These are phyloP conservation scores for Pseudovirgaria hyperparasitica DNA, from an alignment of 2,329 filamentous ascomycete genomes.

Conservation along the genomic window DNA sequence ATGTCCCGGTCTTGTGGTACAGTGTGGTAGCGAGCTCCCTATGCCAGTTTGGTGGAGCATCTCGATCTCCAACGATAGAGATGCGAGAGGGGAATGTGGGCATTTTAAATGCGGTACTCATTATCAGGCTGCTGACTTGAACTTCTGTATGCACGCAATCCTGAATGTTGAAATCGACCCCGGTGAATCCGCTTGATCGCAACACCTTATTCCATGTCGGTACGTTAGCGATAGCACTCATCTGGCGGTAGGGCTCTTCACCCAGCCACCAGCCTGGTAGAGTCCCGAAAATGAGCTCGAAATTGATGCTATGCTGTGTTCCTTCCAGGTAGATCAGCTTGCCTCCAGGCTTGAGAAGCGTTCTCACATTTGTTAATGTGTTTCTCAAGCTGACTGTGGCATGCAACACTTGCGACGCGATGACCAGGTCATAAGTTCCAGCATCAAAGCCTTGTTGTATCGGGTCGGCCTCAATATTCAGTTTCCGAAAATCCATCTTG, in stretches of 20 bases:
- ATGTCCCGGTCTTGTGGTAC: too few species aligned
- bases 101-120: too few species aligned
- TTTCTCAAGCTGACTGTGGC: neutral
- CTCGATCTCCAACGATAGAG: too few species aligned
- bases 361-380: conserved; percentile 8
- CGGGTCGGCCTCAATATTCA: conserved; percentile 1
- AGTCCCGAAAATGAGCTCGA: neutral
- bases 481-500: too few species aligned
- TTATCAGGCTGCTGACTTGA: too few species aligned
- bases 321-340: too few species aligned
- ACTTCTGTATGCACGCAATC: conserved; percentile 4
- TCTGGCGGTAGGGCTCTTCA: conserved; percentile 1
- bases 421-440: conserved; percentile 6
- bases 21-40: too few species aligned
- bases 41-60: too few species aligned
- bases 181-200: conserved; percentile 2
- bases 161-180: conserved; percentile 3
- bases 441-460: conserved; percentile 1
- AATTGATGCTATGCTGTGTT: neutral
- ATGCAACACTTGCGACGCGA: conserved; percentile 4
- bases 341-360: conserved; percentile 27
- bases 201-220: conserved; percentile 2
- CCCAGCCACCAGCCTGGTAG: conserved; percentile 3
- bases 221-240: conserved; percentile 1
- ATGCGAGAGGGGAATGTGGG: too few species aligned